Evolutionary conservation across 2,329 filamentous ascomycete genomes (phyloP), one percentile per base, ranked within the genome.

Genomic region (Epichloe elymi): DNA sequence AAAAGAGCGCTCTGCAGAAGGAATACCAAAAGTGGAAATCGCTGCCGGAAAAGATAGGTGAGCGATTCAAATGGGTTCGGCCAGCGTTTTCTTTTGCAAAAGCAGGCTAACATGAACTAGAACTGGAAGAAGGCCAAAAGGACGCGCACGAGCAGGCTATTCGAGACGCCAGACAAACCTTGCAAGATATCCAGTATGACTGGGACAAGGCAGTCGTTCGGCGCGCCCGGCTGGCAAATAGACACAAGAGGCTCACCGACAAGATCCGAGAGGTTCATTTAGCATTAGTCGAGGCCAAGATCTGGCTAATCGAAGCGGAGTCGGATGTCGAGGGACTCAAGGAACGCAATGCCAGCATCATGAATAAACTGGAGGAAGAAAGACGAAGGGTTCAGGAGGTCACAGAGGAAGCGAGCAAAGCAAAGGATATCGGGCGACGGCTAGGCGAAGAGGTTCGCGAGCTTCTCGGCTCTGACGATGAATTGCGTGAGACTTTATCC

Each of bases 301-400:
- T 96, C 43, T 74, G 81, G 54, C 70, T 78, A 0, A 77, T 94
- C 33, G 93, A 98, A 70, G 90, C 88, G 1, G 66, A 74, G n/a
- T 96, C 89, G 0, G 93, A 98, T 60, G 66, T 85, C 3, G 74
- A 80, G 43, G 78, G 78, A 5, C 72, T 96, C n/a, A 78, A 79
- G 58, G 70, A 71, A 15, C 82, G 82, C 52, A 88, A 88, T 58
- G 59, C 65, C 8, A 72, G 79, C 46, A 79, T 88, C 52, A 72
- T 75, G 50, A 61, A 71, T 41, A 65, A 68, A 42, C 70, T 85
- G 4, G 71, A 76, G 20, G 62, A 67, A 10, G 74, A 71, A 57
- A 68, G 69, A 53, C 56, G 59, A 6, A 69, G 69, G 6, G 54
- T 65, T 15, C 54, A 56, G 39, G 52, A 65, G 23, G 65, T 72